Evolutionary conservation across 1,139 yeast species (phyloP), one percentile per base, ranked within the genome.

Genomic region (Candida glucosophila): DNA sequence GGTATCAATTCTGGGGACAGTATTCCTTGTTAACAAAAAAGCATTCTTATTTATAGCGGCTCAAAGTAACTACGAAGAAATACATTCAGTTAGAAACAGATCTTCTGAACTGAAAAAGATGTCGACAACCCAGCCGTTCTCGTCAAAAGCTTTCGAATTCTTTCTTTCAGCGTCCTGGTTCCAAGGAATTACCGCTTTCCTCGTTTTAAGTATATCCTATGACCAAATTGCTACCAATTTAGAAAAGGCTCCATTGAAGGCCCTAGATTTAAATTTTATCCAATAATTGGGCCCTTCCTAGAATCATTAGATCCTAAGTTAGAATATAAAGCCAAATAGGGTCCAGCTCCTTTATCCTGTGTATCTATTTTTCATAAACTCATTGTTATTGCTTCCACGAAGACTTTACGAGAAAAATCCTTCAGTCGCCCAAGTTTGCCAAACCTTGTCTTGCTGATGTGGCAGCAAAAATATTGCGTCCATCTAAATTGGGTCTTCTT

Each of bases 381-480:
- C 49, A 97, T 90, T 25, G 93, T 90, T 30, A 86, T 90, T 56
- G 97, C 96, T 7, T 77, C 94, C 6, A 69, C 81, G 20, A 75
- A 47, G 97, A 88, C 41, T 66, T 90, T 39, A 82, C 96, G 14
- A 74, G 97, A 55, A 90, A 90, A 47, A 77, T 86, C 34, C 68
- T 90, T 43, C 77, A 75, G 44, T 76, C 94, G 15, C 94, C 96
- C 18, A 68, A 73, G 31, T 90, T 67, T 48, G 96, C 85, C 33
- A 86, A 86, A 53, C 98, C 98, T 5, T 90, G 98, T 63, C 95
- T 90, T 34, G 98, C 90, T 37, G 98, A 90, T 49, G 97, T 86
- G 29, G 98, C 97, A 12, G 66, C 76, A 39, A 90, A 88, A 59
- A 83, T 90, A 41, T 65, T 90, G 47, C 74, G 97, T 55, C 96